A percentile compares a stretch with the other conserved stretches of the same genome.
Conservation (phyloP, 345 rosid genomes). For the Eutrema yunnanense region DNA sequence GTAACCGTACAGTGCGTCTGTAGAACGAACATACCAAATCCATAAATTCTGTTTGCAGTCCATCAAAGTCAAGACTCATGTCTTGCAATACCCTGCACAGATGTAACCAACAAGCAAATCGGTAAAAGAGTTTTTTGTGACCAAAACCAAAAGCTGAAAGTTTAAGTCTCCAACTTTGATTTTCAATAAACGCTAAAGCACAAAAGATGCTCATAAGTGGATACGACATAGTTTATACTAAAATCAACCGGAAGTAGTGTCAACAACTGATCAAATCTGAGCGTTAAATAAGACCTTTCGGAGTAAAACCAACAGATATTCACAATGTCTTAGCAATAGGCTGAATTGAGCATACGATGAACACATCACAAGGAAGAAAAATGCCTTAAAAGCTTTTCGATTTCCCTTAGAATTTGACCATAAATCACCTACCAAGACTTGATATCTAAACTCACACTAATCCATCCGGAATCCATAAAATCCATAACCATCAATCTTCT, state of each 20-base stretch:
- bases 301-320: neutral
- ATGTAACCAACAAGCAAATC: slow-evolving; percentile 1
- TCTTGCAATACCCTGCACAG: slow-evolving; percentile 69
- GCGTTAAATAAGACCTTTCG: neutral
- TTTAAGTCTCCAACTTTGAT: neutral
- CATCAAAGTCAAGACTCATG: slow-evolving; percentile 51
- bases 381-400: neutral
- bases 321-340: neutral
- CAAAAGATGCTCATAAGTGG: neutral
- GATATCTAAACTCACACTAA: neutral
- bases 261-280: slow-evolving; percentile 1
- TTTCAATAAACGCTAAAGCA: neutral
- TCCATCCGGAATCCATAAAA: neutral
- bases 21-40: slow-evolving; percentile 59
- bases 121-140: neutral
- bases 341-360: neutral
- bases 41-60: slow-evolving; percentile 36
- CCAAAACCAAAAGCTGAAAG: neutral
- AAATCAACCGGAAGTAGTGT: neutral
- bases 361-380: neutral
- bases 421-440: neutral
- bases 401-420: neutral
- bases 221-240: neutral
- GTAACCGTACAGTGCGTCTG: neutral
- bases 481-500: neutral